A percentile compares a stretch with the other conserved stretches of the same genome.
Conservation (phyloP, 2,329 filamentous ascomycete genomes). For the Sphaerulina vaccinii region DNA sequence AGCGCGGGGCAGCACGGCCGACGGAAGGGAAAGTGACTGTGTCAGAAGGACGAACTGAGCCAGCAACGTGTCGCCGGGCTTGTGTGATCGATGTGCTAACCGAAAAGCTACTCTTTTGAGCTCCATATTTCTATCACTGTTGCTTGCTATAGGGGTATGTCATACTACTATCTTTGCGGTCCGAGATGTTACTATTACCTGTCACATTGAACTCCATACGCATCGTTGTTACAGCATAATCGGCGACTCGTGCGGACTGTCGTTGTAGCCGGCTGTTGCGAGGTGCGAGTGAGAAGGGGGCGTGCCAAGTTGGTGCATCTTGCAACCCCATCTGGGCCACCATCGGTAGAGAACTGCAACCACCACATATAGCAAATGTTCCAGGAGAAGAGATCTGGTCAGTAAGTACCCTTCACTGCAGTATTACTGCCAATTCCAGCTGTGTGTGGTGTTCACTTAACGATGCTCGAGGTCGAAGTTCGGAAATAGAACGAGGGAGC, state of each 20-base stretch:
- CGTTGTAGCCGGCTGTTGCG: not conserved
- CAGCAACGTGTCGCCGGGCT: conserved; percentile 1
- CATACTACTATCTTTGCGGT: too few species aligned
- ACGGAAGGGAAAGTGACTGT: conserved; percentile 5
- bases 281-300: not conserved
- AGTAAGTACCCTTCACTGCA: too few species aligned
- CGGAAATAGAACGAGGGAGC: not conserved
- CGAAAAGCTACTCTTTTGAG: not conserved
- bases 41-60: conserved; percentile 1
- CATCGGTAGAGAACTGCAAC: not conserved
- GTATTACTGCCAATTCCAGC: not conserved
- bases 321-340: not conserved
- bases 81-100: not conserved
- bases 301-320: not conserved
- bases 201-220: too few species aligned
- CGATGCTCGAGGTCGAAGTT: not conserved
- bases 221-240: not conserved
- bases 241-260: not conserved
- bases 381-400: not conserved
- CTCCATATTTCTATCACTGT: not conserved
- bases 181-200: too few species aligned
- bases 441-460: not conserved
- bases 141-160: not conserved
- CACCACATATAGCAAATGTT: not conserved
- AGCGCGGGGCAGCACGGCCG: conserved; percentile 8